phyloP scores from a whole-genome alignment of 257 asterid species.

The Solanum ossicruentum region DNA sequence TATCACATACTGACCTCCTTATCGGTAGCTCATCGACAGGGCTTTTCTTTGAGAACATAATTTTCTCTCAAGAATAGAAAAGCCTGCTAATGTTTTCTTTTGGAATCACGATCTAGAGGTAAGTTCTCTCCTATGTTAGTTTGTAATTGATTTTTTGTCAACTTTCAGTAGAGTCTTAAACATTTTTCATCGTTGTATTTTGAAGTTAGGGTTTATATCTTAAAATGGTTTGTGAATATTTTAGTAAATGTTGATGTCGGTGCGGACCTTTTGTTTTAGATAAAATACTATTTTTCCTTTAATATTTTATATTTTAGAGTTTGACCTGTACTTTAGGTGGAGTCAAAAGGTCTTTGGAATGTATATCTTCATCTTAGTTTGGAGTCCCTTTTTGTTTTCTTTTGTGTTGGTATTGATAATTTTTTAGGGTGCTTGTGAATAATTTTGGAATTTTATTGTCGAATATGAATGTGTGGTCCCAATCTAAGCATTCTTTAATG shows the following conservation, averaged over 20 bases:
- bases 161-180: no score
- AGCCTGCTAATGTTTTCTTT: background rate
- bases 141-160: background rate
- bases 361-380: background rate
- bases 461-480: no score
- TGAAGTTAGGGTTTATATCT: no score
- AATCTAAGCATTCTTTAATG: no score
- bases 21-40: no score
- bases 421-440: background rate
- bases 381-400: background rate
- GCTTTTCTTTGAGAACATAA: no score
- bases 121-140: background rate
- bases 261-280: background rate
- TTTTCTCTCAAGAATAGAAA: background rate
- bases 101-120: background rate
- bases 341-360: no score
- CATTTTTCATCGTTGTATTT: no score
- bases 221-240: background rate
- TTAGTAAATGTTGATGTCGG: background rate
- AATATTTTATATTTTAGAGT: background rate
- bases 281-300: no score
- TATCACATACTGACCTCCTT: no score
- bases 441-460: no score
- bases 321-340: no score
- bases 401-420: background rate